A percentile compares a stretch with the other conserved stretches of the same genome.
These are phyloP conservation scores for Botryotinia convoluta DNA, from an alignment of 2,329 filamentous ascomycete species.

Conservation along the genomic window DNA sequence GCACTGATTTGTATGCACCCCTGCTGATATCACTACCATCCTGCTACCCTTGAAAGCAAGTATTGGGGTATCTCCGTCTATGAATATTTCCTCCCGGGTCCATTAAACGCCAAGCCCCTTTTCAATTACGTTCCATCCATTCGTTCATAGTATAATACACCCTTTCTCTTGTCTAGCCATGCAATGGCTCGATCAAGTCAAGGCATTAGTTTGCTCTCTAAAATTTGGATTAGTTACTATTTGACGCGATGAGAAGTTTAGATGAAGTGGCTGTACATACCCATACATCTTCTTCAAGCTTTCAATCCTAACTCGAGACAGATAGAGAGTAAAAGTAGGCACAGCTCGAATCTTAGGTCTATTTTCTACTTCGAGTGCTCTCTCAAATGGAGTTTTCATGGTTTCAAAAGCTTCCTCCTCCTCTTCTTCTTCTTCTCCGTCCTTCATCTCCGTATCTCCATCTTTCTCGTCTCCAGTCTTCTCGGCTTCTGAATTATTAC, in stretches of 20 bases:
- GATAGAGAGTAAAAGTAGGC: conserved; percentile 59
- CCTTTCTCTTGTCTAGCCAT: not conserved
- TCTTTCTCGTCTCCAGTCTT: conserved; percentile 34
- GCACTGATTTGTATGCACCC: not conserved
- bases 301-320: conserved; percentile 53
- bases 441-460: conserved; percentile 25
- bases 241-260: too few relatives aligned
- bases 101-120: conserved; percentile 10
- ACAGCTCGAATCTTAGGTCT: conserved; percentile 46
- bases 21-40: not conserved
- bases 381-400: conserved; percentile 56
- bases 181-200: not conserved
- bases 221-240: not conserved
- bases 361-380: conserved; percentile 48
- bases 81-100: not conserved
- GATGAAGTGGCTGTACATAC: conserved; percentile 27
- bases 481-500: conserved; percentile 43
- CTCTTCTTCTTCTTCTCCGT: conserved; percentile 14
- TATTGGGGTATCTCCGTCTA: conserved; percentile 17
- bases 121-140: not conserved
- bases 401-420: conserved; percentile 51
- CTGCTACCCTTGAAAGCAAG: conserved; percentile 5
- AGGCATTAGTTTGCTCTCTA: conserved; percentile 40
- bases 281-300: conserved; percentile 49
- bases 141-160: not conserved